A percentile compares a stretch with the other conserved stretches of the same genome.
Evolutionary conservation across 2,329 filamentous ascomycete species (phyloP).

Genomic region (Ceratocystis lukuohia): DNA sequence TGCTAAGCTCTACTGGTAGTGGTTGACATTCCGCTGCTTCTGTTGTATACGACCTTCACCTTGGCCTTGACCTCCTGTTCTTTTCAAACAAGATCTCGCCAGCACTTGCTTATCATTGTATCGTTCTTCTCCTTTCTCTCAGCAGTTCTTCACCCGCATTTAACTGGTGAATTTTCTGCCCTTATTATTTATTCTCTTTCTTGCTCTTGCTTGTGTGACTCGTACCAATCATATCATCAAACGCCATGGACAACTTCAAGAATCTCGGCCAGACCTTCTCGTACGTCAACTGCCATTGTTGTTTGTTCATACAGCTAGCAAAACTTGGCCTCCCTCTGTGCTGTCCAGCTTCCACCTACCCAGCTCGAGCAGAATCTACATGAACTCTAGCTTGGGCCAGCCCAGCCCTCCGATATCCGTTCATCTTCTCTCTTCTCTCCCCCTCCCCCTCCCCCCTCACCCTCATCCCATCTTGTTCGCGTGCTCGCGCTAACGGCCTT

Average conservation of each 20-base stretch:
- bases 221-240: no score
- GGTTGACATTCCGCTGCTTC: background rate
- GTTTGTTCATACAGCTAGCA: no score
- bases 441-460: no score
- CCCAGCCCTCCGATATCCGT: background rate
- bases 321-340: background rate
- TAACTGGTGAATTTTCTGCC: background rate
- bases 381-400: background rate
- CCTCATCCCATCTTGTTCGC: background rate
- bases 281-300: slow-evolving; percentile 11
- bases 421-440: background rate
- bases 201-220: background rate
- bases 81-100: background rate
- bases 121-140: no score
- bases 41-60: background rate
- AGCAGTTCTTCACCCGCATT: no score
- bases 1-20: background rate
- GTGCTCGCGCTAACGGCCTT: background rate
- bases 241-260: slow-evolving; percentile 19
- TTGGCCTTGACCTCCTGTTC: background rate
- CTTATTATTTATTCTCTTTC: slow-evolving; percentile 2
- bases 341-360: background rate
- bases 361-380: background rate
- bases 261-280: slow-evolving; percentile 20
- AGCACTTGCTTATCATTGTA: background rate